Evolutionary conservation across 2,329 filamentous ascomycete species (phyloP), one percentile per base, ranked within the genome.

Genomic region (Nemania abortiva): DNA sequence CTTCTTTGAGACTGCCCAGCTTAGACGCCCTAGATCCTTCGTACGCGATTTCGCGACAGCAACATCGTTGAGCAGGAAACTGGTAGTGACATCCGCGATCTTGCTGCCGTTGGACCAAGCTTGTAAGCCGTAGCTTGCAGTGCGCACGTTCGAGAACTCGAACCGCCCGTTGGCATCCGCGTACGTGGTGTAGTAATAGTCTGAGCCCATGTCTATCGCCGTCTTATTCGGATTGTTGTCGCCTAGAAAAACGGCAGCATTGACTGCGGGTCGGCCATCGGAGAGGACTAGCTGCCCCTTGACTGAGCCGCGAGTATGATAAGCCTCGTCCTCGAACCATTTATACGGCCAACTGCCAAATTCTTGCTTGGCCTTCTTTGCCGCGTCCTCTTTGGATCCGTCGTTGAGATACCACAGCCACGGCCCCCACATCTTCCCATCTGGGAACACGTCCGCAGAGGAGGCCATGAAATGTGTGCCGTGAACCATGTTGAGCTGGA

Each of bases 401-500:
- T 85, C 80, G 72, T 87, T 87, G 55, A 82, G 72, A 73, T 82
- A 83, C 81, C 81, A 82, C 6, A 83, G 74, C 82, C 82, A 84
- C 2, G 82, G 82, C 0, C 82, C 82, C 78, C 81, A 83, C 24
- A 79, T 80, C 75, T 83, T 83, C 3, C 80, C 81, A n/a, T 80
- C 74, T 37, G 78, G 72, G 69, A 81, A 80, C 1, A 74, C 76
- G 57, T 83, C 82, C 22, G 70, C 75, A 50, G 78, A 77, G 0
- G 74, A 77, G 3, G 79, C 80, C 70, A 79, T 77, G 71, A 84
- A 84, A 72, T 85, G 83, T 0, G 85, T 86, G 39, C 85, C 85
- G 70, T 87, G 85, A 39, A 87, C 80, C 82, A 87, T 86, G 74
- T 87, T 87, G 45, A 87, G 77, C 68, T 86, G 83, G 2, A 87